Evolutionary conservation across 768 basidiomycete species (phyloP), one percentile per base, ranked within the genome.

Genomic region (Chalciporus piperatus): DNA sequence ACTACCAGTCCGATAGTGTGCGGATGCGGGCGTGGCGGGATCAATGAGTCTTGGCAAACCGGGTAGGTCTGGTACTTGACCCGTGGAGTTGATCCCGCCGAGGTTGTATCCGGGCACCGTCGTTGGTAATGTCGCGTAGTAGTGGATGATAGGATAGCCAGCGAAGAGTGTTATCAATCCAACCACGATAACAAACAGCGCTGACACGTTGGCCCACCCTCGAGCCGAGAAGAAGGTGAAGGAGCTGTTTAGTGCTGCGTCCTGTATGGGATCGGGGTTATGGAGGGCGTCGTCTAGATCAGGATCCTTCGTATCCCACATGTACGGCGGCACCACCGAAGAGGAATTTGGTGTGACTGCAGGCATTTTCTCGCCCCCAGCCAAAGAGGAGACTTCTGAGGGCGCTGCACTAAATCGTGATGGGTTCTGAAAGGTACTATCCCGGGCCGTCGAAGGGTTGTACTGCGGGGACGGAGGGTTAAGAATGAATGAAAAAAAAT

Each of bases 201-300:
- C 86, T 12, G 78, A 74, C n/a, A 80, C 77, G 65, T 98, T 98
- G 27, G 78, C 70, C 82, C 92, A 87, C 1, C 96, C 96, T 68
- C 94, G 79, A 8, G 76, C 70, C 7, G 93, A 95, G 64, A 93
- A 91, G 23, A 89, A 59, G 3, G 84, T 83, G 52, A 87, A 89
- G 7, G 78, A 75, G 46, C 72, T 72, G 52, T 86, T 80, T 22
- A 79, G 71, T 1, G 76, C 75, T 3, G 79, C 81, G 47, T 85
- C 87, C 48, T 85, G 76, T n/a, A 80, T 74, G 23, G 88, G 81
- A 72, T 92, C 89, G 41, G 84, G 92, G 74, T 92, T 89, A 68
- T 98, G 95, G 19, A 98, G 77, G 19, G 83, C 80, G 67, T 98
- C 95, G 73, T 97, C 94, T 16, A 88, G 76, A 65, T 95, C 92